Evolutionary conservation across 2,329 filamentous ascomycete species (phyloP), one percentile per base, ranked within the genome.

Genomic region (Ilyonectria mors-panacis): DNA sequence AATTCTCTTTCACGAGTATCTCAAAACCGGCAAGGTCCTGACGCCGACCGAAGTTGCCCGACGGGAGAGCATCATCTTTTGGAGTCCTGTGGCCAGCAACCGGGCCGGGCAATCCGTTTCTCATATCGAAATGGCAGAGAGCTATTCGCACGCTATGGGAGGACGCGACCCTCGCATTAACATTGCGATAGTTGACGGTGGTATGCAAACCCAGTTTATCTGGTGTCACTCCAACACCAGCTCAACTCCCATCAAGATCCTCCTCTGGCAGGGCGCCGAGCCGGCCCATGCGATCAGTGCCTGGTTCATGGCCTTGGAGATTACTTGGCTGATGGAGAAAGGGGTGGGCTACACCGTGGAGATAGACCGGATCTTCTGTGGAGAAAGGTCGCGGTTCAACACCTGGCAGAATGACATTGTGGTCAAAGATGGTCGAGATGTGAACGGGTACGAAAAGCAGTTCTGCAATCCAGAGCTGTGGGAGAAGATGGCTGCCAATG

Each of bases 1-100:
- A 54, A 89, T 98, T 21, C 85, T 97, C 1, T 91, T 95, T 73
- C 86, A 88, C 45, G 83, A 86, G 68, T 87, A 88, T 59, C 78
- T 92, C 72, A 67, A 69, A 17, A 84, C 78, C 59, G 83, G 84
- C 26, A 80, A 76, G 12, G 81, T 93, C 2, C 84, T 93, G 3
- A 86, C 85, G 0, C 94, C 94, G 0, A 81, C 84, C 8, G 84
- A 94, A 70, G 90, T 94, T 1, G 87, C 93, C 0, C 75, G 87
- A 55, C 81, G 84, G 54, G 92, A 94, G 78, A 88, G 85, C 19
- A 88, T 94, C 23, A 80, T 98, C 2, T 67, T 82, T 30, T 84
- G 82, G 82, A 66, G 50, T 2, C 78, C 80, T 1, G 21, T 77
- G 2, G 64, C 82, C 10, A 64, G 65, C 4, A 81, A 83, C 48